Percentiles rank a stretch among this genome's conserved stretches.
Conservation (phyloP, 2,329 filamentous ascomycete species). For the Lachnellula hyalina region DNA sequence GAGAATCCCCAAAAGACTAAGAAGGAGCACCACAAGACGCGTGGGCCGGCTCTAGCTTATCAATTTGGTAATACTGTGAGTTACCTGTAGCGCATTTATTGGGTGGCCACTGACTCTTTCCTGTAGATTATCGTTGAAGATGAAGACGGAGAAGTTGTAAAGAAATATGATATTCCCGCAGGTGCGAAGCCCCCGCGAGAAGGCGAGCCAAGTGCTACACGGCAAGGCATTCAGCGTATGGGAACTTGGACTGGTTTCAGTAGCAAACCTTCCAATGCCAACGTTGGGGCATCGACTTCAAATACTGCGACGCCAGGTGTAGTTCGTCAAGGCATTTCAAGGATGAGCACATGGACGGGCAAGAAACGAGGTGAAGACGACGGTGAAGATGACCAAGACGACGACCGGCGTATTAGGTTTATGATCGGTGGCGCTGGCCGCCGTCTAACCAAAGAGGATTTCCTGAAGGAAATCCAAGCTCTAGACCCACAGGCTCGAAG, state of each 20-base stretch:
- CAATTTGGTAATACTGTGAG: constrained; percentile 75
- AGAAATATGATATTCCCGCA: constrained; percentile 70
- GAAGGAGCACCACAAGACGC: constrained; percentile 39
- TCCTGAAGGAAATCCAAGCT: constrained; percentile 67
- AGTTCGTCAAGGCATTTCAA: constrained; percentile 21
- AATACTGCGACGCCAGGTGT: constrained; percentile 2
- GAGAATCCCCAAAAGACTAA: constrained; percentile 31
- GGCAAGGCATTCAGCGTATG: constrained; percentile 25
- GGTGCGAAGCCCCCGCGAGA: constrained; percentile 12
- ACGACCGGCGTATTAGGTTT: constrained; percentile 70
- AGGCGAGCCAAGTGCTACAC: constrained; percentile 14
- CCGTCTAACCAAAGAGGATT: constrained; percentile 76
- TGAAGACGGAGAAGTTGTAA: constrained; percentile 79
- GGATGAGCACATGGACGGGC: constrained; percentile 27
- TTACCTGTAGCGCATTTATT: constrained; percentile 2
- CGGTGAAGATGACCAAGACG: constrained; percentile 46
- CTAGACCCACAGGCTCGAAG: constrained; percentile 58
- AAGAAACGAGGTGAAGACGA: constrained; percentile 17
- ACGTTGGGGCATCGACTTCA: neutral
- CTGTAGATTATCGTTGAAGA: constrained; percentile 77
- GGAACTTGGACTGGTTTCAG: constrained; percentile 25
- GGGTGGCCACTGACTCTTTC: constrained; percentile 10
- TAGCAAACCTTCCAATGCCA: constrained; percentile 7
- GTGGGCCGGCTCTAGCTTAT: constrained; percentile 75
- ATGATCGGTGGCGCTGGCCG: constrained; percentile 67